phyloP scores from a whole-genome alignment of 805 yeast genomes.

The Lachancea sp. region DNA sequence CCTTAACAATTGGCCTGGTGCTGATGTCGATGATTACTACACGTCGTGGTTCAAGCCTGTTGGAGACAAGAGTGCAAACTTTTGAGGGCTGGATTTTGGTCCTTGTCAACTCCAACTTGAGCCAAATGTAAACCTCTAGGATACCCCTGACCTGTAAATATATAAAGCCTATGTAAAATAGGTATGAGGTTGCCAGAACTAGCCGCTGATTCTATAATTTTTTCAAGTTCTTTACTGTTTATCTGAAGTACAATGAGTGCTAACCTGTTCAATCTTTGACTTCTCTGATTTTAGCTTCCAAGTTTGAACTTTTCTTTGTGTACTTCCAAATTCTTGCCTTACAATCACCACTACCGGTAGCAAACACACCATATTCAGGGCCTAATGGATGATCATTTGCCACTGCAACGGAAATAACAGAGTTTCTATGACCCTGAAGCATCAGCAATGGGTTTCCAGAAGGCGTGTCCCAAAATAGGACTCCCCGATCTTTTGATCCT shows the following conservation, averaged over 20 bases:
- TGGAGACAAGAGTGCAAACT: too few species aligned
- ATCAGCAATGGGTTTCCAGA: constrained; percentile 88
- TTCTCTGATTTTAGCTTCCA: constrained; percentile 16
- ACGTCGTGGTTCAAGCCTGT: neutral
- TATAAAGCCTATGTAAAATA: too few species aligned
- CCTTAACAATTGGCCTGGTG: neutral
- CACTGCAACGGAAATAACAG: constrained; percentile 91
- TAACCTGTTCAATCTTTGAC: constrained; percentile 6
- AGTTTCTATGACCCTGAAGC: constrained; percentile 95
- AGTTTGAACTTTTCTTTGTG: constrained; percentile 30
- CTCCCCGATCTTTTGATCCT: constrained; percentile 96
- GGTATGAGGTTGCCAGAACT: neutral
- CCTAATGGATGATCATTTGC: constrained; percentile 68
- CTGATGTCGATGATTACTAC: neutral
- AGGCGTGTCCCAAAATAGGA: constrained; percentile 90
- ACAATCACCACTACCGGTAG: constrained; percentile 97
- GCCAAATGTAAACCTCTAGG: neutral
- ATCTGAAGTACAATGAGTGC: constrained; percentile 1
- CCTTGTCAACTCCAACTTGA: too few species aligned
- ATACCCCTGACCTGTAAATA: neutral
- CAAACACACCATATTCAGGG: constrained; percentile 65
- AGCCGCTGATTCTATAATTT: neutral
- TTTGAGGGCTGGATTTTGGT: too few species aligned
- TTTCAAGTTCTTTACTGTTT: constrained; percentile 1
- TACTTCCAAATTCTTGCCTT: constrained; percentile 96